Base-by-base conservation (phyloP, 208 protist genomes). In the Crithidia mellificae region DNA sequence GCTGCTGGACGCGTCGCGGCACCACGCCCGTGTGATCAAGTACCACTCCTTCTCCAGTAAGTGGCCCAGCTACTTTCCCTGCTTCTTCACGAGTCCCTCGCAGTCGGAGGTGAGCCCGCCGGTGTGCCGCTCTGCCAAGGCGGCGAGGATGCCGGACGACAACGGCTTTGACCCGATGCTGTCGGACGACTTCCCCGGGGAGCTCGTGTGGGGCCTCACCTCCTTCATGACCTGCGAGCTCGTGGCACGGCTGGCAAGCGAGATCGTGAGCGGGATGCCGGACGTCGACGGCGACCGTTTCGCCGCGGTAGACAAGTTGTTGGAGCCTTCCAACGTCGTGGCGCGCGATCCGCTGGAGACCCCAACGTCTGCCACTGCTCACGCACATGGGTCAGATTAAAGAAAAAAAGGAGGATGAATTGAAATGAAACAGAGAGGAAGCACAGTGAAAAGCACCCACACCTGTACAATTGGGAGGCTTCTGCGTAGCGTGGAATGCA, bases 161-260 rank as follows among this genome's bases (percentile, higher is more conserved):
- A 72, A 56, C 39, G 77, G 61, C 19, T 78, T 78, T 19, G 58
- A 67, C 11, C 86, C 83, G 25, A 69, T 96, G 80, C 78, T 86
- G 25, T 71, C 75, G 5, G 61, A 63, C n/a, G 77, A 90, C 53
- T 93, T 86, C 63, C 87, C 86, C 29, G 88, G 88, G 22, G 83
- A 92, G 75, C 57, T 94, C 2, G 91, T 96, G 11, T 96, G 88
- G 87, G 91, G 88, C 1, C 65, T 96, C 32, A 96, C 91, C 0
- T 77, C 79, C 29, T 87, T 92, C 70, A 76, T 91, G 50, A 68
- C 83, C 15, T 86, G 81, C 58, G 88, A 96, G 67, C 64, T 96
- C 6, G 58, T 93, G 34, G 77, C 79, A 5, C 78, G 87, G 27
- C 29, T 96, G 9, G 78, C 84, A 6, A 8, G 32, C 29, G 58